phyloP scores from a whole-genome alignment of 176 grass and related monocot species.

The Themeda triandra region DNA sequence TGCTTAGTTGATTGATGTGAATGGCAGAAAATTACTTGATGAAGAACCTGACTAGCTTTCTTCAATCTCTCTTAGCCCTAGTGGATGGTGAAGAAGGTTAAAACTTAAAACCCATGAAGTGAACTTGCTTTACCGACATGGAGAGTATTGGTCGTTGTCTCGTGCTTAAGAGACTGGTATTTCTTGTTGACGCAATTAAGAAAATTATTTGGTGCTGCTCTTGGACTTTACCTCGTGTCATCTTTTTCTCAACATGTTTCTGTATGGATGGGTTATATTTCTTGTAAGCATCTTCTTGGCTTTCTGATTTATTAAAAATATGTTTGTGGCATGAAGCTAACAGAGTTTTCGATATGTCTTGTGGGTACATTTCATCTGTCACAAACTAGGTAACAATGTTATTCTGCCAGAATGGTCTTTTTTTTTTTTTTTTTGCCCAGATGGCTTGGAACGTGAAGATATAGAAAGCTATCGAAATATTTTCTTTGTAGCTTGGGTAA shows the following conservation, averaged over 20 bases:
- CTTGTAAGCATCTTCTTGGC: conserved; percentile 6
- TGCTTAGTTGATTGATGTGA: neutral
- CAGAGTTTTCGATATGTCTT: conserved; percentile 9
- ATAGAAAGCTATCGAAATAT: neutral
- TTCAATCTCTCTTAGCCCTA: neutral
- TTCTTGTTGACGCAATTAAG: neutral
- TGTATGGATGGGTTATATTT: neutral
- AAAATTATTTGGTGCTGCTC: neutral
- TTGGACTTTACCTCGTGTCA: conserved; percentile 8
- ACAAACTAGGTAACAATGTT: conserved; percentile 6
- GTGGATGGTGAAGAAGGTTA: neutral
- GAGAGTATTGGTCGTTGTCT: neutral
- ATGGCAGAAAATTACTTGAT: neutral
- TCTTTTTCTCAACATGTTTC: neutral
- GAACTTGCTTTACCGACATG: neutral
- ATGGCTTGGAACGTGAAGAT: neutral
- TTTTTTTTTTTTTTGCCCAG: no score
- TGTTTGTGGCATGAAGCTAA: neutral
- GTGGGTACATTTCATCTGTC: neutral
- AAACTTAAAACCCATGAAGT: neutral
- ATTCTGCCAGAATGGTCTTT: neutral
- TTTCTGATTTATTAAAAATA: neutral
- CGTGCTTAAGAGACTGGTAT: neutral
- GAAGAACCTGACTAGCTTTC: neutral
- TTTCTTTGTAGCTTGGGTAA: neutral